phyloP scores from a whole-genome alignment of 2,329 filamentous ascomycete species.

The Pseudogymnoascus sp. region DNA sequence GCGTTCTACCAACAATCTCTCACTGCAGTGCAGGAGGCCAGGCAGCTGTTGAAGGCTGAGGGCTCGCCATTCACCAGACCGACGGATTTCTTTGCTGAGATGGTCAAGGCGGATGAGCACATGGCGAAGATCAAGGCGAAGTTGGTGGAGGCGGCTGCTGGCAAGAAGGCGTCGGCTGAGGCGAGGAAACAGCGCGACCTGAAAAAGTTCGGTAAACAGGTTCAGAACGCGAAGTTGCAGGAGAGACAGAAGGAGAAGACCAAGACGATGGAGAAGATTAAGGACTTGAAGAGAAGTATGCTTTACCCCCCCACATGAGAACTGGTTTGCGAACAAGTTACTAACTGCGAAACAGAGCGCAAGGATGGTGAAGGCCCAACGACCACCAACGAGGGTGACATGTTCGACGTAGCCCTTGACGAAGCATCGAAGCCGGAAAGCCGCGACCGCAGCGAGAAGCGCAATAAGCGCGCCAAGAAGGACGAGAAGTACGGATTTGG shows the following conservation, averaged over 20 bases:
- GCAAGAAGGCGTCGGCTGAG: conserved; percentile 87
- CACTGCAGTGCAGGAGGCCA: conserved; percentile 66
- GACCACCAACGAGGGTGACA: conserved; percentile 69
- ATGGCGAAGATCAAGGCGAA: conserved; percentile 96
- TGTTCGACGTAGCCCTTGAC: conserved; percentile 88
- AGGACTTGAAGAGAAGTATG: conserved; percentile 89
- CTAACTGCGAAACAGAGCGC: conserved; percentile 56
- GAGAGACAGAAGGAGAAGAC: conserved; percentile 89
- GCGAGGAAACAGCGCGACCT: conserved; percentile 86
- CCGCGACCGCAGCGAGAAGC: conserved; percentile 32
- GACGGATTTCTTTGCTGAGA: conserved; percentile 95
- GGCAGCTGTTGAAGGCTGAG: conserved; percentile 70
- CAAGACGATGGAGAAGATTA: conserved; percentile 92
- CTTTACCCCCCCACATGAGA: conserved; percentile 21
- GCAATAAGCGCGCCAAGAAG: conserved; percentile 85
- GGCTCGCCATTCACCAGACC: conserved; percentile 80
- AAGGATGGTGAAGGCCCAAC: conserved; percentile 54
- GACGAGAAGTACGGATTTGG: conserved; percentile 92
- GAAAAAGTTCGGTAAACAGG: conserved; percentile 99
- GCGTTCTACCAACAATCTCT: conserved; percentile 89
- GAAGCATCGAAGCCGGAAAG: conserved; percentile 33
- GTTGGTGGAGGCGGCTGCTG: conserved; percentile 82
- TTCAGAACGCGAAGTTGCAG: conserved; percentile 91
- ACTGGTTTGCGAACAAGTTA: conserved; percentile 9
- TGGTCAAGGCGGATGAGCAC: conserved; percentile 97